phyloP scores from a whole-genome alignment of 371 early-diverging fungal species.

The Mucor velutinosus region DNA sequence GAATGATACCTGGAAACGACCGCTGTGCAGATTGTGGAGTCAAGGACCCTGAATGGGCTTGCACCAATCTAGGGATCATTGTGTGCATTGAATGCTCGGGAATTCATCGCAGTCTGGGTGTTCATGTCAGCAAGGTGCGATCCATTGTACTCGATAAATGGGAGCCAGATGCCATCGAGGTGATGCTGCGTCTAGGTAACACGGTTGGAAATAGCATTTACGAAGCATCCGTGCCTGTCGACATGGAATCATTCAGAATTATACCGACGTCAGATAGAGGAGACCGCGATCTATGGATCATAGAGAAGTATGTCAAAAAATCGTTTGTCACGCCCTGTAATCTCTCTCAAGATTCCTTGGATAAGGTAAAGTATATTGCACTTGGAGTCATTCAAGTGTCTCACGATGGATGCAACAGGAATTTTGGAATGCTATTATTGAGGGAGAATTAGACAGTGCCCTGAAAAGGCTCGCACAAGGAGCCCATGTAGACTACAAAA shows the following conservation, averaged over 20 bases:
- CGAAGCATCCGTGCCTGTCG: slow-evolving; percentile 55
- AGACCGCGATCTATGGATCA: slow-evolving; percentile 71
- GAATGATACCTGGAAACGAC: slow-evolving; percentile 64
- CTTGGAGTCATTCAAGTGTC: neutral
- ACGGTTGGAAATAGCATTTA: slow-evolving; percentile 71
- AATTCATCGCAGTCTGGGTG: slow-evolving; percentile 94
- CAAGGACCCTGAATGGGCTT: slow-evolving; percentile 88
- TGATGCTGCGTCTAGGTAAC: slow-evolving; percentile 87
- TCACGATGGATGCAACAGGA: slow-evolving; percentile 19
- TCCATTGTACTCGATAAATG: slow-evolving; percentile 88
- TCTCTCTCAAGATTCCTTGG: slow-evolving; percentile 27
- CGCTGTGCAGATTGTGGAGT: slow-evolving; percentile 82
- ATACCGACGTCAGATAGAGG: slow-evolving; percentile 42
- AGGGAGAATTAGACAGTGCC: slow-evolving; percentile 60
- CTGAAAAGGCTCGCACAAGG: slow-evolving; percentile 70
- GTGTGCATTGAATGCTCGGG: slow-evolving; percentile 98
- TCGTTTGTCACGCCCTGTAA: slow-evolving; percentile 51
- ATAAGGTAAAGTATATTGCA: slow-evolving; percentile 18
- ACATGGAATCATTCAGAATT: slow-evolving; percentile 42
- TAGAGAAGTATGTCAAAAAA: slow-evolving; percentile 75
- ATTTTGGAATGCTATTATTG: slow-evolving; percentile 62
- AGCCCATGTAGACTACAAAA: slow-evolving; percentile 73
- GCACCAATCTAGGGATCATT: slow-evolving; percentile 88
- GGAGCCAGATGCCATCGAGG: slow-evolving; percentile 78
- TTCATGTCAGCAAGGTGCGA: slow-evolving; percentile 87